phyloP scores from a whole-genome alignment of 371 early-diverging fungal species.

The Dichotomocladium elegans region DNA sequence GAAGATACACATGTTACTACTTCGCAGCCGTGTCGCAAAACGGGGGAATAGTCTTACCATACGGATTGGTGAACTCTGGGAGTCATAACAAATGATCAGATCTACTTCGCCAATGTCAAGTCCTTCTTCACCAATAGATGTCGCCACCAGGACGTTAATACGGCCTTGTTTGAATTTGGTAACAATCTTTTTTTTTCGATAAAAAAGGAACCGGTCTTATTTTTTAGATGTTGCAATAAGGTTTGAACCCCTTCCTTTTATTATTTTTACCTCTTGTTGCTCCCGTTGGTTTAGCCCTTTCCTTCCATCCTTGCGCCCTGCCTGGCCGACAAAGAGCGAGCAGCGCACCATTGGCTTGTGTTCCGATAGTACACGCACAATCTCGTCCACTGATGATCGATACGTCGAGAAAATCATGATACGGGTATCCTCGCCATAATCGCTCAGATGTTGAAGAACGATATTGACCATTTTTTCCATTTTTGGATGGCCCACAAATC shows the following conservation, averaged over 20 bases:
- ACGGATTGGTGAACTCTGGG: conserved; percentile 78
- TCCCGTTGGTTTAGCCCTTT: conserved; percentile 83
- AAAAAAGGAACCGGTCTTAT: not conserved
- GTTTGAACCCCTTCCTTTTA: too few species aligned
- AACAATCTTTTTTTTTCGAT: not conserved
- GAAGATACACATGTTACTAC: too few species aligned
- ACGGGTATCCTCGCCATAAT: conserved; percentile 41
- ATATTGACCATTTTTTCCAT: conserved; percentile 61
- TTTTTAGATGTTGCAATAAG: not conserved
- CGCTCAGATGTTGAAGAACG: conserved; percentile 65
- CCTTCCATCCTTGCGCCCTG: conserved; percentile 48
- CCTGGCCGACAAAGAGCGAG: conserved; percentile 85
- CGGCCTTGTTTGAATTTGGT: conserved; percentile 65
- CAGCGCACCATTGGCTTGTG: conserved; percentile 70
- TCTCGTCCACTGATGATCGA: conserved; percentile 87
- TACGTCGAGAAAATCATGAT: conserved; percentile 89
- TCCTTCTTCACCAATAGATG: conserved; percentile 96
- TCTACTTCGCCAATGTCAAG: conserved; percentile 97
- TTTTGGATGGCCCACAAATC: conserved; percentile 82
- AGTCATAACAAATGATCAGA: conserved; percentile 89
- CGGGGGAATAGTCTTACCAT: conserved; percentile 47
- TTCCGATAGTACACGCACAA: conserved; percentile 54
- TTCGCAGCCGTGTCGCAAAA: not conserved
- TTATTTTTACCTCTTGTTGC: conserved; percentile 72
- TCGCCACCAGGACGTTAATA: conserved; percentile 85